Evolutionary conservation across 2,329 filamentous ascomycete species (phyloP).

Genomic region (Scopulariopsis brevicaulis): DNA sequence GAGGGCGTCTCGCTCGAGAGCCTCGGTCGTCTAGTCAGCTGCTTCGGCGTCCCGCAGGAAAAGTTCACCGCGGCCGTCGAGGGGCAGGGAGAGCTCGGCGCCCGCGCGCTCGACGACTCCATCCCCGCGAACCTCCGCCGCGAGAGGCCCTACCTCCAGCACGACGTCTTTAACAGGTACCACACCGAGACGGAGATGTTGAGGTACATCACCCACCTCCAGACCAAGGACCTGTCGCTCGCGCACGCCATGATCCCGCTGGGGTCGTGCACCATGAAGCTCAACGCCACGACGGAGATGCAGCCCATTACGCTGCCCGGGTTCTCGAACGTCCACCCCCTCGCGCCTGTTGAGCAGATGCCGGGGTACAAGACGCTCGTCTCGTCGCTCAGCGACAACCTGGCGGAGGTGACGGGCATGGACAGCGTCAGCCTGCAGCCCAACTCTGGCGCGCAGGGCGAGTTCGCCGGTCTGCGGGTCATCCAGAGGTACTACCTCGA

Average conservation of each 20-base stretch:
- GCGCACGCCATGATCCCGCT: conserved; percentile 97
- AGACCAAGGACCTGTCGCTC: conserved; percentile 88
- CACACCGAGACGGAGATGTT: conserved; percentile 92
- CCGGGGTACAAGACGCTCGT: conserved; percentile 63
- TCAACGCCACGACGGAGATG: conserved; percentile 93
- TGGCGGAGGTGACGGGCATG: conserved; percentile 81
- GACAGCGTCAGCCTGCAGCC: conserved; percentile 79
- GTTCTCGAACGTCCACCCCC: conserved; percentile 73
- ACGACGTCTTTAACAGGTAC: conserved; percentile 89
- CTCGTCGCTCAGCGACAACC: conserved; percentile 59
- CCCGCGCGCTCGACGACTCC: neutral
- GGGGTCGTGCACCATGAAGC: conserved; percentile 97
- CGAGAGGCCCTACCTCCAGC: conserved; percentile 66
- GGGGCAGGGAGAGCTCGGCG: neutral
- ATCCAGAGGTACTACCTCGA: conserved; percentile 73
- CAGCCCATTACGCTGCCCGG: conserved; percentile 67
- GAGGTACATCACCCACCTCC: conserved; percentile 84
- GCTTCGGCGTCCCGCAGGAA: neutral
- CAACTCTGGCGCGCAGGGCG: conserved; percentile 91
- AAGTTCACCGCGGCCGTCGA: neutral
- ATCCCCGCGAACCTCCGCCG: conserved; percentile 43
- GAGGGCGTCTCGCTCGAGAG: conserved; percentile 20
- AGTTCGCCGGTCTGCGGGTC: conserved; percentile 80
- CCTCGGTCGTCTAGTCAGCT: conserved; percentile 32
- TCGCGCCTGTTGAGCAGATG: conserved; percentile 51